Evolutionary conservation across 148 eudicot genomes (phyloP).

Genomic region (Camellia sinensis): DNA sequence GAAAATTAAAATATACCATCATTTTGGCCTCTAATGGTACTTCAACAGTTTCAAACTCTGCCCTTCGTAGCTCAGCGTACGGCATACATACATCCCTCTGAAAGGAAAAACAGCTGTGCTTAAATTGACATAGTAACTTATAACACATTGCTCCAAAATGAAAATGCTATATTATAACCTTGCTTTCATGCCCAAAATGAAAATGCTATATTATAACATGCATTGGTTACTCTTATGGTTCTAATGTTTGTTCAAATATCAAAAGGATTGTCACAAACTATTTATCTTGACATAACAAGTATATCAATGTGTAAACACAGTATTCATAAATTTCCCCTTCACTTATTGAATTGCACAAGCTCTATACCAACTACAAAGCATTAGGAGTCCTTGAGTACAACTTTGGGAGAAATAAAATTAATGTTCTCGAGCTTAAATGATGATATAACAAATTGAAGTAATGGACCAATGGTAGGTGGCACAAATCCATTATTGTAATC

Average conservation of each 20-base stretch:
- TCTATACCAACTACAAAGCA: neutral
- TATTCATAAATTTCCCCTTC: neutral
- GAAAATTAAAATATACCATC: conserved; percentile 52
- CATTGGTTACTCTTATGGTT: neutral
- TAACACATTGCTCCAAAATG: neutral
- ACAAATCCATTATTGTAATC: too few relatives aligned
- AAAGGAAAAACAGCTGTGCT: conserved; percentile 6
- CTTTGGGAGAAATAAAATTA: too few relatives aligned
- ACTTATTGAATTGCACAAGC: neutral
- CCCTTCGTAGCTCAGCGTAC: conserved; percentile 93
- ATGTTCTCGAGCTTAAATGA: neutral
- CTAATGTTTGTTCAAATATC: conserved; percentile 1
- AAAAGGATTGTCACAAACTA: neutral
- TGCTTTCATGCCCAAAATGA: conserved; percentile 99
- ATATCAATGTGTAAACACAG: neutral
- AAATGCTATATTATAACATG: too few relatives aligned
- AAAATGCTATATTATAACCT: conserved; percentile 48
- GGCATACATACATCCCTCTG: conserved; percentile 99
- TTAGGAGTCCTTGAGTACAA: neutral
- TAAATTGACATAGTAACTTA: conserved; percentile 8
- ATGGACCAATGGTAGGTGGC: neutral
- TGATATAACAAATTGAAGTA: neutral
- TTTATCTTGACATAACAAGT: conserved; percentile 2
- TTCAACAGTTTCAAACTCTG: conserved; percentile 92
- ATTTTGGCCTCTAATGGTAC: conserved; percentile 74